A percentile compares a stretch with the other conserved stretches of the same genome.
Conservation (phyloP, 495 filamentous ascomycete species). For the Aspergillus haitiensis region DNA sequence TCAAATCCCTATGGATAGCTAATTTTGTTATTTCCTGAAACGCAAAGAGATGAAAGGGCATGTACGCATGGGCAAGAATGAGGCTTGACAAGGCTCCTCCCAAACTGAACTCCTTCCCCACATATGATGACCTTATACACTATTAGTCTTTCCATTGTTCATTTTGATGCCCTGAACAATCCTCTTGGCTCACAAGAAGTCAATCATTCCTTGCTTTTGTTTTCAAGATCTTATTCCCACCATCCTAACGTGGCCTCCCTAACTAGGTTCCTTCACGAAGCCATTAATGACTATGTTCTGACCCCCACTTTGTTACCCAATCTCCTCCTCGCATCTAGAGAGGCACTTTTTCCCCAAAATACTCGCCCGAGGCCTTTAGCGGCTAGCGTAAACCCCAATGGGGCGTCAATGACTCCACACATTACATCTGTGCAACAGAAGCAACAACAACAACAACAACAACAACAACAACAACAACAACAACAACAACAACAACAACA, state of each 20-base stretch:
- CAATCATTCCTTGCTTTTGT: neutral
- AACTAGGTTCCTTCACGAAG: constrained; percentile 71
- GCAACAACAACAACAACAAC: too few species aligned
- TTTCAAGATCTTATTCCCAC: too few species aligned
- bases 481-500: constrained; percentile 14
- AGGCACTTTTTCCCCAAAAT: constrained; percentile 79
- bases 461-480: constrained; percentile 3
- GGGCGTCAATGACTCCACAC: constrained; percentile 30
- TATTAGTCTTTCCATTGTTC: too few species aligned
- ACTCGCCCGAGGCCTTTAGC: constrained; percentile 41
- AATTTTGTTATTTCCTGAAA: constrained; percentile 1
- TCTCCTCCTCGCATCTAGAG: constrained; percentile 69
- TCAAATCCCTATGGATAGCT: constrained; percentile 14
- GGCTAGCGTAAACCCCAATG: constrained; percentile 26
- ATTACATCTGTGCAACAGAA: constrained; percentile 27
- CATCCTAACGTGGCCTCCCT: constrained; percentile 19
- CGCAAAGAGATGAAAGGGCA: constrained; percentile 1
- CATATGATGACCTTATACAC: constrained; percentile 5
- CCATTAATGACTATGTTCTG: constrained; percentile 63
- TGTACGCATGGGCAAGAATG: neutral
- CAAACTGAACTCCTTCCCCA: constrained; percentile 24
- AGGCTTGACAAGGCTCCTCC: constrained; percentile 2
- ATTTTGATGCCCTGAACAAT: neutral
- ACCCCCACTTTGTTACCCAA: constrained; percentile 68
- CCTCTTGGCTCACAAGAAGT: neutral